A percentile compares a stretch with the other conserved stretches of the same genome.
These are phyloP conservation scores for Bacterosira constricta DNA, from an alignment of 108 stramenopile genomes.

Conservation along the genomic window DNA sequence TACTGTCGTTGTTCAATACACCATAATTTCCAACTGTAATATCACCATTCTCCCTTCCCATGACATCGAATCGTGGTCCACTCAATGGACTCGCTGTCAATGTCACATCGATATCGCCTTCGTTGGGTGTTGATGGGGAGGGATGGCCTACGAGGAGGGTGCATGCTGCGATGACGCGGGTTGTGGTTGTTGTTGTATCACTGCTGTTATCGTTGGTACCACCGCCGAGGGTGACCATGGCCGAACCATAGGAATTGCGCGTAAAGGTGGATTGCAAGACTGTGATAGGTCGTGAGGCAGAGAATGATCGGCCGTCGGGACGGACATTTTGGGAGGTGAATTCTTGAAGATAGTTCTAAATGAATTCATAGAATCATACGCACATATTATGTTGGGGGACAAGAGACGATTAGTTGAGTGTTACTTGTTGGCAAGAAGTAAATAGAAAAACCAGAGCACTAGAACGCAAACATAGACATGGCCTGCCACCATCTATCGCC, in stretches of 20 bases:
- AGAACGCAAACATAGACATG: too few species aligned
- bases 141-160: conserved; percentile 76
- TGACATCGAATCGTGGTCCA: conserved; percentile 24
- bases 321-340: conserved; percentile 65
- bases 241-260: conserved; percentile 68
- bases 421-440: too few species aligned
- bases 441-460: too few species aligned
- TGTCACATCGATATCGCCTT: conserved; percentile 59
- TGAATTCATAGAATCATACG: too few species aligned
- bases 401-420: too few species aligned
- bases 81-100: conserved; percentile 38
- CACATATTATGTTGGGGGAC: too few species aligned
- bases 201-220: conserved; percentile 11
- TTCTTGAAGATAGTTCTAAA: conserved; percentile 52
- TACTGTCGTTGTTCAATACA: neutral
- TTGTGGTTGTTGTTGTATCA: conserved; percentile 42
- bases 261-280: conserved; percentile 52
- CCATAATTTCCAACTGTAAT: neutral
- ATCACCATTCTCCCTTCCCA: conserved; percentile 13
- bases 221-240: conserved; percentile 56
- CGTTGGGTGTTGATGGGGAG: conserved; percentile 42
- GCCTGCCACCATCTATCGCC: neutral
- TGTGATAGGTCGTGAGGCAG: conserved; percentile 55
- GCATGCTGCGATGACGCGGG: conserved; percentile 66
- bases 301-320: conserved; percentile 69